Evolutionary conservation across 495 filamentous ascomycete genomes (phyloP).

Genomic region (Penicillium cinerascens): DNA sequence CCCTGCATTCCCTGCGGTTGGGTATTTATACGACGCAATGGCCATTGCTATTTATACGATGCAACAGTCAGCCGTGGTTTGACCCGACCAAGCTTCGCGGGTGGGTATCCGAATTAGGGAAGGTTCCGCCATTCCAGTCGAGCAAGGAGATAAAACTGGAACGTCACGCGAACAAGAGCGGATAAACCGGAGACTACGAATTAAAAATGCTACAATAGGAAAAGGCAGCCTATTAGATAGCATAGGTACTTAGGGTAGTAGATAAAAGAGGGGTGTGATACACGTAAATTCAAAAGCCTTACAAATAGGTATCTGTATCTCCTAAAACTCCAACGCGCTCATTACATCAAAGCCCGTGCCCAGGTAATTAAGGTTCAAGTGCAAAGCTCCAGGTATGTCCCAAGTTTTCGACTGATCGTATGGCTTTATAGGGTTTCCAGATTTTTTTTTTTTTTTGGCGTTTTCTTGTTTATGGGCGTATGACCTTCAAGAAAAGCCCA

Average conservation of each 20-base stretch:
- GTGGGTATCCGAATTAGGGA: neutral
- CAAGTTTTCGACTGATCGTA: constrained; percentile 1
- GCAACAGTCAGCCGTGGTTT: neutral
- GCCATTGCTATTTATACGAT: neutral
- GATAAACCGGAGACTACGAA: no score
- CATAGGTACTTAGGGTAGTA: neutral
- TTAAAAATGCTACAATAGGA: neutral
- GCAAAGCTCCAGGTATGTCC: neutral
- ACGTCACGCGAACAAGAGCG: neutral
- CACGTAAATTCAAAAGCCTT: neutral
- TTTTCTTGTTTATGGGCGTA: neutral
- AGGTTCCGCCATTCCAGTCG: neutral
- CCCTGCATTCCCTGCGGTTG: neutral
- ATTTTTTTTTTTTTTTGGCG: constrained; percentile 9
- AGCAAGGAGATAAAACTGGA: neutral
- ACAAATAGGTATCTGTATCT: constrained; percentile 20
- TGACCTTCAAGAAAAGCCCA: neutral
- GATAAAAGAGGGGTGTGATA: constrained; percentile 3
- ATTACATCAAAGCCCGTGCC: constrained; percentile 14
- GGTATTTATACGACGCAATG: neutral
- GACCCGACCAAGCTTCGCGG: neutral
- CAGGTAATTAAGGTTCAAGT: constrained; percentile 3
- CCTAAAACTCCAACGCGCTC: constrained; percentile 11
- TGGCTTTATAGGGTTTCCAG: constrained; percentile 6
- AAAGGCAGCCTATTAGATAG: neutral